Evolutionary conservation across 306 rosid genomes (phyloP).

Genomic region (Hippophae gyantsensis): DNA sequence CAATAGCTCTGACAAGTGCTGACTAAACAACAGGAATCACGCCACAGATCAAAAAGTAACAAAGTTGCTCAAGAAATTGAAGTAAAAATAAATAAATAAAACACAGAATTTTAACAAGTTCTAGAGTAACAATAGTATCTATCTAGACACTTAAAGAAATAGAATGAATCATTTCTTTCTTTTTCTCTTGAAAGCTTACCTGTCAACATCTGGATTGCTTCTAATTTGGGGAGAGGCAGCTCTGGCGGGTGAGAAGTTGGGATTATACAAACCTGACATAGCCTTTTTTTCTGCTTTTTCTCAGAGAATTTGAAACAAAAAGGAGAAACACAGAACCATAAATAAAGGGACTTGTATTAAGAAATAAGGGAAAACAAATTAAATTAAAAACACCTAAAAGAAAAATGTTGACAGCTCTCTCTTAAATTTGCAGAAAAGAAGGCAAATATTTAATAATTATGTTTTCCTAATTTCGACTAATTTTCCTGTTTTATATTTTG

Average conservation of each 20-base stretch:
- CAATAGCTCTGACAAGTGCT: slow-evolving; percentile 78
- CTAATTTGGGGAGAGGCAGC: slow-evolving; percentile 98
- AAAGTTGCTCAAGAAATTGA: no score
- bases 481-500: no score
- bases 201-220: slow-evolving; percentile 69
- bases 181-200: slow-evolving; percentile 25
- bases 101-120: slow-evolving; percentile 9
- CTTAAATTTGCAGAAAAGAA: no score
- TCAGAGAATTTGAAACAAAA: slow-evolving; percentile 46
- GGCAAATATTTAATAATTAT: no score
- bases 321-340: slow-evolving; percentile 27
- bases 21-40: slow-evolving; percentile 36
- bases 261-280: slow-evolving; percentile 91
- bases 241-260: slow-evolving; percentile 94
- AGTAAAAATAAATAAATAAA: not conserved
- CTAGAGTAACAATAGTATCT: slow-evolving; percentile 6
- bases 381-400: no score
- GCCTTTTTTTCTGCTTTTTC: slow-evolving; percentile 12
- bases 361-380: no score
- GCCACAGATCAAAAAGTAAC: no score
- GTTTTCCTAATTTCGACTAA: no score
- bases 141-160: slow-evolving; percentile 16
- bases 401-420: no score
- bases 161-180: not conserved
- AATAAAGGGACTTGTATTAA: no score